Conservation (phyloP, 2,329 filamentous ascomycete species). For the Furcasterigmium furcatum region DNA sequence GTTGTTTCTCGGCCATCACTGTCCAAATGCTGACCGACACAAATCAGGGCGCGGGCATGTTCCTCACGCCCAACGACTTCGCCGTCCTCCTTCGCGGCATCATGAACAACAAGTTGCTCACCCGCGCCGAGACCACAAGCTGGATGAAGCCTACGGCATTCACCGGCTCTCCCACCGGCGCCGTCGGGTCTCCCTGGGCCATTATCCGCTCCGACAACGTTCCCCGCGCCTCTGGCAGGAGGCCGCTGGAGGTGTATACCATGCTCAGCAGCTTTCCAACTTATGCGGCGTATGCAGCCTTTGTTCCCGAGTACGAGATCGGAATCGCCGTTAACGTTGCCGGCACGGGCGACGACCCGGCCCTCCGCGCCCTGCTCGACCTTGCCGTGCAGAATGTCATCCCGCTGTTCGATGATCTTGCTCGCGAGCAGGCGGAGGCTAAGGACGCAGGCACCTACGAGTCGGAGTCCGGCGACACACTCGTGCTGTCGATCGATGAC, state of each 20-base stretch:
- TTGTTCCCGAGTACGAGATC: slow-evolving; percentile 30
- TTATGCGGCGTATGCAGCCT: slow-evolving; percentile 26
- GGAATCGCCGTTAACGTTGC: slow-evolving; percentile 33
- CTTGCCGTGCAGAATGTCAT: slow-evolving; percentile 27
- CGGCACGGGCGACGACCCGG: slow-evolving; percentile 16
- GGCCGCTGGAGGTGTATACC: slow-evolving; percentile 26
- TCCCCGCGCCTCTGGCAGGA: slow-evolving; percentile 15
- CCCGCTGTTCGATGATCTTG: slow-evolving; percentile 37
- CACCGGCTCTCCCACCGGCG: slow-evolving; percentile 31
- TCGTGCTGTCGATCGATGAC: slow-evolving; percentile 33
- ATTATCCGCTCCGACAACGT: slow-evolving; percentile 23
- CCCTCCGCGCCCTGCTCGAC: slow-evolving; percentile 15
- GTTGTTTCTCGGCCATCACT: slow-evolving; percentile 10
- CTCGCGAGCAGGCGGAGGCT: slow-evolving; percentile 29
- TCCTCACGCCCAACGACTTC: slow-evolving; percentile 37
- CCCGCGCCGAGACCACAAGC: slow-evolving; percentile 29
- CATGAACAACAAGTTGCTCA: slow-evolving; percentile 33
- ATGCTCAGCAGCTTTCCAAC: slow-evolving; percentile 25
- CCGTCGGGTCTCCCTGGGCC: slow-evolving; percentile 29
- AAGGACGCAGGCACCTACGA: slow-evolving; percentile 32
- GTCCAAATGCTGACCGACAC: slow-evolving; percentile 25
- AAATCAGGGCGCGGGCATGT: slow-evolving; percentile 35
- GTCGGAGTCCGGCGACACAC: slow-evolving; percentile 21
- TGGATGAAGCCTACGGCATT: slow-evolving; percentile 42
- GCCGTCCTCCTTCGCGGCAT: slow-evolving; percentile 36